phyloP scores from a whole-genome alignment of 192 early-diverging fungal species.

The Funneliformis mosseae region DNA sequence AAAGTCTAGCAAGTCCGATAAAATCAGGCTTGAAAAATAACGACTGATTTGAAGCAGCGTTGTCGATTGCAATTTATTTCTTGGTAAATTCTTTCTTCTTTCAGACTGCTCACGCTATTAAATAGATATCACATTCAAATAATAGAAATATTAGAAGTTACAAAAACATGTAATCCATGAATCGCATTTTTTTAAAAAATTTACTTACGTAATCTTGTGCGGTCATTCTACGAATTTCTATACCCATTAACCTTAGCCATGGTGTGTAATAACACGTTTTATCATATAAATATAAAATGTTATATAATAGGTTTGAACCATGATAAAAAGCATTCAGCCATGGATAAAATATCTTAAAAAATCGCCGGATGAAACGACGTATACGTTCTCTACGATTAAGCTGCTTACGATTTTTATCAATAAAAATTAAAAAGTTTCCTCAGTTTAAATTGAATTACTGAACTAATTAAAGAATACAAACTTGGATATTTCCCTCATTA shows the following conservation, averaged over 20 bases:
- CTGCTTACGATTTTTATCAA: background rate
- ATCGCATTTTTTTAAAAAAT: background rate
- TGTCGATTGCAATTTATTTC: conserved; percentile 14
- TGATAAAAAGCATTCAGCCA: conserved; percentile 71
- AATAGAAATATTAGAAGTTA: background rate
- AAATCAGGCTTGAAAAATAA: conserved; percentile 44
- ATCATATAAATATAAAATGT: conserved; percentile 83
- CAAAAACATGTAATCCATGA: background rate
- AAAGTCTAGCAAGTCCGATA: conserved; percentile 66
- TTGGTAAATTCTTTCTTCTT: background rate
- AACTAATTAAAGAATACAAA: background rate
- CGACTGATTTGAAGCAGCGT: conserved; percentile 21
- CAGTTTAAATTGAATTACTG: background rate
- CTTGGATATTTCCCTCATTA: background rate
- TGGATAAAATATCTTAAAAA: conserved; percentile 65
- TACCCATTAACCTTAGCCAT: conserved; percentile 79
- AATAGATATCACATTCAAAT: background rate
- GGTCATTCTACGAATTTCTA: conserved; percentile 79
- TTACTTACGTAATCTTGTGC: conserved; percentile 77
- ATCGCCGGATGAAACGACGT: background rate
- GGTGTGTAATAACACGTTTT: conserved; percentile 81
- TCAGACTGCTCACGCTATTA: conserved; percentile 35
- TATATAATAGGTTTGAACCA: conserved; percentile 64
- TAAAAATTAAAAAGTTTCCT: background rate
- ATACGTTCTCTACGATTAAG: background rate